phyloP scores from a whole-genome alignment of 2,329 filamentous ascomycete species.

The Didymosphaeria variabile region DNA sequence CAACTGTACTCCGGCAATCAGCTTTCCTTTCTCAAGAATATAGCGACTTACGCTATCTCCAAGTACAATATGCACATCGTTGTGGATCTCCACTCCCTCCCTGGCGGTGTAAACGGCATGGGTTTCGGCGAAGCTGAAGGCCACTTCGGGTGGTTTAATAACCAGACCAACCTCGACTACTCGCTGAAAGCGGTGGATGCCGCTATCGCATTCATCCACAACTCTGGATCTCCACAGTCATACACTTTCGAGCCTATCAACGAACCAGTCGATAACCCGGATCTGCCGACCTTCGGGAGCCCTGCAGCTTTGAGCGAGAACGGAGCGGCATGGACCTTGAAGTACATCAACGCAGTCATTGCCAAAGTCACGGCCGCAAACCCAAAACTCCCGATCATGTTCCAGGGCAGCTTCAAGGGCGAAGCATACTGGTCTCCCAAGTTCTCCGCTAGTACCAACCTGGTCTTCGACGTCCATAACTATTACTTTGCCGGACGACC shows the following conservation, averaged over 20 bases:
- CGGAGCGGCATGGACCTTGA: slow-evolving; percentile 42
- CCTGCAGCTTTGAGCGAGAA: slow-evolving; percentile 39
- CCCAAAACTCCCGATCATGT: slow-evolving; percentile 28
- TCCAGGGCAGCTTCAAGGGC: slow-evolving; percentile 30
- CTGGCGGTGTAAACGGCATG: slow-evolving; percentile 44
- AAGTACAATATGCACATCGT: slow-evolving; percentile 50
- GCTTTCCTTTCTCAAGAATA: slow-evolving; percentile 35
- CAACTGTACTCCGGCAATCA: slow-evolving; percentile 48
- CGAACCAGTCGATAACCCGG: slow-evolving; percentile 45
- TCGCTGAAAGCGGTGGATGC: slow-evolving; percentile 44
- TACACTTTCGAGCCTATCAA: slow-evolving; percentile 52
- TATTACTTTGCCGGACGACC: slow-evolving; percentile 35
- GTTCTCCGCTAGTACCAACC: slow-evolving; percentile 23
- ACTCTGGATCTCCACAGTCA: slow-evolving; percentile 35
- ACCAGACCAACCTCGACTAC: slow-evolving; percentile 45
- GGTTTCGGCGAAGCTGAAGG: slow-evolving; percentile 29
- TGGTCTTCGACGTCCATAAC: slow-evolving; percentile 35
- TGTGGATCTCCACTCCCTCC: slow-evolving; percentile 45
- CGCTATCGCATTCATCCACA: slow-evolving; percentile 44
- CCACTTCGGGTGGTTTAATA: slow-evolving; percentile 49
- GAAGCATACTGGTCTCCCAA: slow-evolving; percentile 29
- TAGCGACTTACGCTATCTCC: slow-evolving; percentile 48
- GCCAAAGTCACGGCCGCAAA: slow-evolving; percentile 25
- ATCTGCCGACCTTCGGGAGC: slow-evolving; percentile 45
- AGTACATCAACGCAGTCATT: slow-evolving; percentile 40